phyloP scores from a whole-genome alignment of 306 rosid species.

The Clitoria ternatea region DNA sequence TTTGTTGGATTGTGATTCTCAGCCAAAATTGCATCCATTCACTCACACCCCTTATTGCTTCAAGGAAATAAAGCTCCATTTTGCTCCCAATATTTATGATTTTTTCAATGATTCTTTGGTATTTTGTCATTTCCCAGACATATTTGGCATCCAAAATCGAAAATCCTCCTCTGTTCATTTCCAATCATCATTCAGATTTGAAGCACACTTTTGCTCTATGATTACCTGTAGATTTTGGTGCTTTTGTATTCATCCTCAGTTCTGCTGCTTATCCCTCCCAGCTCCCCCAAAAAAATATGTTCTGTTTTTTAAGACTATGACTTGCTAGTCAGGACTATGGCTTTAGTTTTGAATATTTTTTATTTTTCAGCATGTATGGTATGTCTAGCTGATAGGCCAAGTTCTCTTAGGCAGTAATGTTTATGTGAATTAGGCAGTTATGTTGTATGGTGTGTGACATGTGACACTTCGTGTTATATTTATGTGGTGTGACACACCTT shows the following conservation, averaged over 20 bases:
- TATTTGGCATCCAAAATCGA: not conserved
- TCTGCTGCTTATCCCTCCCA: not conserved
- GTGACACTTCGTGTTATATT: not conserved
- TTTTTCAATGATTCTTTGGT: not conserved
- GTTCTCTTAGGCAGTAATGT: not conserved
- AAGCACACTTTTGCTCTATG: not conserved
- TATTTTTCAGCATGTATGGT: not conserved
- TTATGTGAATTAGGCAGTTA: not conserved
- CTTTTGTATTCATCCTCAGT: not conserved
- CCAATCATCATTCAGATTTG: not conserved
- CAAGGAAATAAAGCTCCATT: not conserved
- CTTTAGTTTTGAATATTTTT: not conserved
- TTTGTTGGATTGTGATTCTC: not conserved
- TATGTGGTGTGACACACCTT: not conserved
- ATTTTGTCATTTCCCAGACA: not conserved
- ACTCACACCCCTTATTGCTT: not conserved
- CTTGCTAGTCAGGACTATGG: not conserved
- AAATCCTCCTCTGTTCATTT: not conserved
- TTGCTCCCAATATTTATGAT: not conserved
- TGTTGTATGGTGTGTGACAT: not conserved
- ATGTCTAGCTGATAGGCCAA: not conserved
- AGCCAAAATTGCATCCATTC: not conserved
- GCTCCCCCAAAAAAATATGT: too few species aligned
- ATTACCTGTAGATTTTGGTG: not conserved
- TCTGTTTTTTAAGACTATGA: not conserved